Base-by-base conservation (phyloP, 1,139 yeast species). In the Magnusiomyces magnusii region DNA sequence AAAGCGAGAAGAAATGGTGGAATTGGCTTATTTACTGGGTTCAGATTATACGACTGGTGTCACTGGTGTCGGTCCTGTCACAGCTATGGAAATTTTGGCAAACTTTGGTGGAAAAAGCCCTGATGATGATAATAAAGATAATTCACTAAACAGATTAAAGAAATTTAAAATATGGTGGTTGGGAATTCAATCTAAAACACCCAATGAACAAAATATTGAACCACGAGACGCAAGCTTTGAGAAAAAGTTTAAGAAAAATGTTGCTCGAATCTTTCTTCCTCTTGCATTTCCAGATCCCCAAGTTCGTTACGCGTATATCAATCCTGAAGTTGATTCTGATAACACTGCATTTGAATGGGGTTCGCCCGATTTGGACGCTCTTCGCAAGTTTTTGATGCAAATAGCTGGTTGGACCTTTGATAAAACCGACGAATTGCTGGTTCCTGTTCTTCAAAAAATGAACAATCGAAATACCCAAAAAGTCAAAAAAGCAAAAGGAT, bases 41-140 rank as follows among this genome's bases (percentile, higher is more conserved):
- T 89, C 97, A 71, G 99, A 93, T 73, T 93, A 93, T 69, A 90
- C 98, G 0, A 90, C 87, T 61, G 99, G 99, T 0, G 74, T 93
- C 44, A 85, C 87, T 61, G 96, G 97, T 1, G 79, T 93, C 60
- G 99, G 99, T 0, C 97, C 97, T 0, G 98, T 93, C 0, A 78
- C 87, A 36, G 95, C 97, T 0, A 82, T 91, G 82, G 98, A 95
- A 71, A 82, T 95, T n/a, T 68, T 95, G 42, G 96, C 96, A 0
- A 96, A 92, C 65, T 95, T 93, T 73, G 85, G 82, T 0, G 21
- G 47, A 23, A 47, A 23, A 10, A 23, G 39, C 2, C 10, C 23
- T n/a, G 53, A 50, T 10, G 24, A 5, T 5, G 21, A 19, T 7
- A 44, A 44, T 27, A 61, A 58, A 17, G 19, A 21, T 3, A 23